Evolutionary conservation across 345 rosid genomes (phyloP).

Genomic region (Syzygium grande): DNA sequence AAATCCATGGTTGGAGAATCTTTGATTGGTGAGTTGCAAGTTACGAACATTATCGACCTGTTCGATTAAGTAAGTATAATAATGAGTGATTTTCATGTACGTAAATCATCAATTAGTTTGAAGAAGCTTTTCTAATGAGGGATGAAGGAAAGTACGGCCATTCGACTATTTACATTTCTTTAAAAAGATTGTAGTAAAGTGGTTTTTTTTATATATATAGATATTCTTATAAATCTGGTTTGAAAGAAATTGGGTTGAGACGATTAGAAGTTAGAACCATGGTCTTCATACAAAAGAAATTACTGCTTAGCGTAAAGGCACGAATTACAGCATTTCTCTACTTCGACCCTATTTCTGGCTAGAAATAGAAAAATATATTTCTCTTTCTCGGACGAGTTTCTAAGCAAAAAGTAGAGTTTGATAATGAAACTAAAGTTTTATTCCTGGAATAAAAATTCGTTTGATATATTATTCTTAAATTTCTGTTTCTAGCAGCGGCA

Average conservation of each 20-base stretch:
- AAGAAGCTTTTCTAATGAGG: not conserved
- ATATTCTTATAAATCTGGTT: not conserved
- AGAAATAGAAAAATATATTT: no score
- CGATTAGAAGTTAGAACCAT: not conserved
- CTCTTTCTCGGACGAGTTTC: no score
- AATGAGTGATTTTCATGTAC: not conserved
- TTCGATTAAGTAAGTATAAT: not conserved
- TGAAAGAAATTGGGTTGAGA: not conserved
- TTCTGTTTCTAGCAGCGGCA: no score
- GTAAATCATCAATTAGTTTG: not conserved
- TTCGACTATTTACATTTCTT: not conserved
- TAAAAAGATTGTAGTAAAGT: not conserved
- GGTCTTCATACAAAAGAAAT: not conserved
- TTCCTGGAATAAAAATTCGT: no score
- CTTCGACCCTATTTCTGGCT: no score
- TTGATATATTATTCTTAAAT: no score
- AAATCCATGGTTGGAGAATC: not conserved
- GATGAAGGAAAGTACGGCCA: not conserved
- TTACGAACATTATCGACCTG: not conserved
- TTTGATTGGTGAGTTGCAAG: not conserved
- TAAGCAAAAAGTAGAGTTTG: no score
- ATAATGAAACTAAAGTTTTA: no score
- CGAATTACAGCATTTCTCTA: no score
- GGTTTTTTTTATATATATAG: not conserved
- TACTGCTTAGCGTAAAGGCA: not conserved